phyloP scores from a whole-genome alignment of 1,139 yeast species.

The Kodamaea fungicola region DNA sequence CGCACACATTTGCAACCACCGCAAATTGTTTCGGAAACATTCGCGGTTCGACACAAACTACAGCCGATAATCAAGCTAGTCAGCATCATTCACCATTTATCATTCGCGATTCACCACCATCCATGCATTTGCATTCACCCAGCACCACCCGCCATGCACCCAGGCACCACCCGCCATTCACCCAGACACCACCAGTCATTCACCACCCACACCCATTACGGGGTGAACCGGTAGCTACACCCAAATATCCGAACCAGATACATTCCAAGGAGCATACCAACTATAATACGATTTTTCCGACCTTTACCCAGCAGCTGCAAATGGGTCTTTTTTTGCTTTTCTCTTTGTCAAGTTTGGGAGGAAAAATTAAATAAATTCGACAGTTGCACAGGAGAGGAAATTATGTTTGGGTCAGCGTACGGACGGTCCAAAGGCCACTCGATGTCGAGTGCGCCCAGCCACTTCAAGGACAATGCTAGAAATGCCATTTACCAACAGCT shows the following conservation, averaged over 20 bases:
- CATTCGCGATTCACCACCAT: no score
- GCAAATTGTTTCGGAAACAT: no score
- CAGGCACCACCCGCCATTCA: not conserved
- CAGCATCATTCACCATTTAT: no score
- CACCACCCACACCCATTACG: not conserved
- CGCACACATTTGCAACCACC: no score
- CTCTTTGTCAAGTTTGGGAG: no score
- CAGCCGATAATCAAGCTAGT: no score
- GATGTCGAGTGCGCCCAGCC: constrained; percentile 35
- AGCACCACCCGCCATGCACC: not conserved
- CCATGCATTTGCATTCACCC: not conserved
- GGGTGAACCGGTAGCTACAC: not conserved
- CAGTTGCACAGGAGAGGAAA: not conserved
- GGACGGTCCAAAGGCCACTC: constrained; percentile 24
- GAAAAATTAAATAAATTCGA: no score
- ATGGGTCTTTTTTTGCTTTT: no score
- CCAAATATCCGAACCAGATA: not conserved
- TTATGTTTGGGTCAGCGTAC: constrained; percentile 41
- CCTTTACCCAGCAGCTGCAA: no score
- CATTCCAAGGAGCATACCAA: not conserved
- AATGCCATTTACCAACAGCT: constrained; percentile 46
- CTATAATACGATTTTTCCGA: not conserved
- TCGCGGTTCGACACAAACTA: no score
- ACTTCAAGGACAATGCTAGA: constrained; percentile 45
- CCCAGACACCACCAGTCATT: not conserved